Evolutionary conservation across 1,284 basidiomycete species (phyloP), one percentile per base, ranked within the genome.

Genomic region (Apiotrichum siamense): DNA sequence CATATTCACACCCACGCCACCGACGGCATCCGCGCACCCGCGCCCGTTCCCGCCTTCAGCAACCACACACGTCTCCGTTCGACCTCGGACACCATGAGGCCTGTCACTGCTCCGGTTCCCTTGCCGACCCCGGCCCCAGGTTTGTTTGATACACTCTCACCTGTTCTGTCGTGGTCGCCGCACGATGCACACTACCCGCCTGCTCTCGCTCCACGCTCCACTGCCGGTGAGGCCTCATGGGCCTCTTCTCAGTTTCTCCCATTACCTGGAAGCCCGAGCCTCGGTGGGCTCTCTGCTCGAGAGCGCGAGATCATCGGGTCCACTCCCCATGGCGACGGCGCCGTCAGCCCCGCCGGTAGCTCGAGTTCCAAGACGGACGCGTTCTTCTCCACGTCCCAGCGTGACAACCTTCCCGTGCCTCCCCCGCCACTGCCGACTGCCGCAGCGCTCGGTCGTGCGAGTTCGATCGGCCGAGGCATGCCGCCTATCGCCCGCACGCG

Each of bases 361-460:
- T 20, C 64, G 12, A 52, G 59, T 29, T 67, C 65, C 12, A 66
- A 64, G 47, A 73, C 65, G 7, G 70, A 72, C 37, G 47, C 67
- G 2, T 72, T 72, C 59, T 72, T 72, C 49, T 53, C 63, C 2
- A 39, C 54, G 7, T 50, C 52, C 27, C 38, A 44, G 21, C 43
- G 43, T 11, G 55, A 61, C 42, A 43, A 50, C 9, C 49, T 71
- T n/a, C 69, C 69, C 12, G 45, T 59, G 15, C 69, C 69, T 0
- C 69, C 67, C 1, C 59, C 27, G 52, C 57, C 67, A 7, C 13
- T 44, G 2, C 10, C 43, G 13, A 44, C 17, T 23, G 41, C 29
- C 7, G 11, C 40, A 10, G 24, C 23, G 24, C 42, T 44, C 5
- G 36, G 36, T 18, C 49, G 41, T n/a, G 24, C 21, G 3, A 13